phyloP scores from a whole-genome alignment of 1,139 yeast genomes.

The Yamadazyma pseudoaaseri region DNA sequence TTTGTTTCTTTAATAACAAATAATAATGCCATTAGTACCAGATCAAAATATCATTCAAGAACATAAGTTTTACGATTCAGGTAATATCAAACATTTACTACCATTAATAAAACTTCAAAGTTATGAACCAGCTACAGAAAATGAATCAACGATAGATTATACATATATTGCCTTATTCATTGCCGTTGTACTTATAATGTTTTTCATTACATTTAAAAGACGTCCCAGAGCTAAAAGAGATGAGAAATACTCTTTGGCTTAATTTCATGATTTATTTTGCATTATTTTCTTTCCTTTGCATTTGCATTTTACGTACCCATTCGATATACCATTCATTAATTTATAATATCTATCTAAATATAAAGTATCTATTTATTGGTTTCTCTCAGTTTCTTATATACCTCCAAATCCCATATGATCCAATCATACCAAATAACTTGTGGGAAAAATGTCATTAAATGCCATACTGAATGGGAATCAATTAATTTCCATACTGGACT shows the following conservation, averaged over 20 bases:
- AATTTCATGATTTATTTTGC: background rate
- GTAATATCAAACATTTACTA: conserved; percentile 15
- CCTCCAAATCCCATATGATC: conserved; percentile 51
- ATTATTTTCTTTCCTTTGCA: background rate
- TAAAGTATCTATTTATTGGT: background rate
- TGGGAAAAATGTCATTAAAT: conserved; percentile 42
- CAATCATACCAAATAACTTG: conserved; percentile 47
- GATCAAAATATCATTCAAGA: conserved; percentile 14
- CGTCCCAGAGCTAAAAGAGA: conserved; percentile 5
- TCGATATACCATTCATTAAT: no score
- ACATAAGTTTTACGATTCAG: conserved; percentile 17
- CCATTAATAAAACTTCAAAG: conserved; percentile 16
- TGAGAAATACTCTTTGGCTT: conserved; percentile 9
- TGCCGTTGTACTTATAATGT: conserved; percentile 3
- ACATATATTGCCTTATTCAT: conserved; percentile 5
- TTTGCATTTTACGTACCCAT: background rate
- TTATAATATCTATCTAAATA: background rate
- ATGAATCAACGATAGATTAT: conserved; percentile 3
- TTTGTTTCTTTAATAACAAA: no score
- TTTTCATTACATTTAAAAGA: conserved; percentile 4
- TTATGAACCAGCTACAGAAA: conserved; percentile 10
- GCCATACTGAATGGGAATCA: conserved; percentile 49
- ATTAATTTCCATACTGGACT: conserved; percentile 31
- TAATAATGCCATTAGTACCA: conserved; percentile 6
- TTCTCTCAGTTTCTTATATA: conserved; percentile 21